phyloP scores from a whole-genome alignment of 1,284 basidiomycete species.

The Leccinum cinnamomeum region DNA sequence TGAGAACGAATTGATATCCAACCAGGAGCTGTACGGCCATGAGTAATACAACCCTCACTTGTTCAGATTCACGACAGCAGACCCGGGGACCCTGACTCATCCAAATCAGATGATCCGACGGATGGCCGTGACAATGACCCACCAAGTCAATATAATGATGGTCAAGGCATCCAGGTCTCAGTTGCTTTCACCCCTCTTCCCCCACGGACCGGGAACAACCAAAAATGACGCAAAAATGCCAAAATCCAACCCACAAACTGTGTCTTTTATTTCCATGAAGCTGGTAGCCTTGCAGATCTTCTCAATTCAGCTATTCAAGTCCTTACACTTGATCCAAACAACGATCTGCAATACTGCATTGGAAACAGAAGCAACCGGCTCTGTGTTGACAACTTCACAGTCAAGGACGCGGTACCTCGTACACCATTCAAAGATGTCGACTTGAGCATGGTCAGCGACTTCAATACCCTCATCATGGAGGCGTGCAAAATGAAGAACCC shows the following conservation, averaged over 20 bases:
- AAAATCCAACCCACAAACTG: background rate
- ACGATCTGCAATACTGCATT: background rate
- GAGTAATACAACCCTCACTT: no score
- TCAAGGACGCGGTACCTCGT: background rate
- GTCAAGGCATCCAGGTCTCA: no score
- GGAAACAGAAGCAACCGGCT: background rate
- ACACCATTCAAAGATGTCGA: background rate
- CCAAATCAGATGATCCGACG: no score
- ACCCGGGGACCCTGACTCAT: no score
- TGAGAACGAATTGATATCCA: no score
- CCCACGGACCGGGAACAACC: background rate
- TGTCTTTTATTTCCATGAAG: background rate
- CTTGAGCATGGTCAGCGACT: background rate
- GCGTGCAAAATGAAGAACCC: background rate
- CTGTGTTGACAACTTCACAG: background rate
- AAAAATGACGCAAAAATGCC: background rate
- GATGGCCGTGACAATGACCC: no score
- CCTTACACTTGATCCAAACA: background rate
- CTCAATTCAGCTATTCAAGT: background rate
- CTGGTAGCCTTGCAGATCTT: background rate
- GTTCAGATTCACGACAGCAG: no score
- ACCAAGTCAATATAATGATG: no score
- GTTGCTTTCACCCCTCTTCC: background rate
- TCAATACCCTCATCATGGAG: background rate
- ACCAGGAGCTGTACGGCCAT: no score